These are phyloP conservation scores for Diphasiastrum complanatum DNA, from an alignment of 83 land plant species.

Conservation along the genomic window DNA sequence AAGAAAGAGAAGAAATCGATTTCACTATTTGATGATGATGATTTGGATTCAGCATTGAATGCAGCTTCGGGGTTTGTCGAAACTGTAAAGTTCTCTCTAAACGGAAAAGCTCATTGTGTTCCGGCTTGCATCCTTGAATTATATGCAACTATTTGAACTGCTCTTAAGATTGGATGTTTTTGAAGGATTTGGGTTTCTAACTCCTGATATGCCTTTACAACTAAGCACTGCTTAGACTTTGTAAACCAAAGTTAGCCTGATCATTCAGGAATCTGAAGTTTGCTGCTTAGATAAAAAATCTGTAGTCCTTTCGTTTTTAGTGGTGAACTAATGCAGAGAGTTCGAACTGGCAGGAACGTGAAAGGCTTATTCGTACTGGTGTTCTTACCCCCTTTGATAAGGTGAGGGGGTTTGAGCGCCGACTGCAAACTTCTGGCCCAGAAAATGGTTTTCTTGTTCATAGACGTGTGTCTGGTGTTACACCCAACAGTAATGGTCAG, in stretches of 20 bases:
- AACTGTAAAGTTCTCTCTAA: slow-evolving; percentile 53
- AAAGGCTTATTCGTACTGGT: slow-evolving; percentile 78
- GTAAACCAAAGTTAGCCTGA: no score
- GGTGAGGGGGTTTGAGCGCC: slow-evolving; percentile 88
- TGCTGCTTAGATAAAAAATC: background rate
- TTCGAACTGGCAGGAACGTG: slow-evolving; percentile 59
- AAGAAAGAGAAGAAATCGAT: slow-evolving; percentile 22
- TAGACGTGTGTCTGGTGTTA: slow-evolving; percentile 13
- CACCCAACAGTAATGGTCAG: slow-evolving; percentile 17
- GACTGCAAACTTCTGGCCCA: slow-evolving; percentile 50
- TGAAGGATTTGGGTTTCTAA: no score
- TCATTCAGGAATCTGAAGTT: background rate
- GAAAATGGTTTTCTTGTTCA: no score
- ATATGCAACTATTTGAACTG: background rate
- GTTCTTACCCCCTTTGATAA: slow-evolving; percentile 81
- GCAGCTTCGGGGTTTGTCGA: slow-evolving; percentile 78
- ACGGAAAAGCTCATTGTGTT: background rate
- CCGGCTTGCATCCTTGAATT: background rate
- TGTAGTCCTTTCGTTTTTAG: background rate
- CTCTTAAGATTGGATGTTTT: background rate
- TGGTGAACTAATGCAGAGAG: background rate
- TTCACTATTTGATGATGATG: slow-evolving; percentile 60
- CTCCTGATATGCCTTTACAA: no score
- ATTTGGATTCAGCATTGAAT: slow-evolving; percentile 76
- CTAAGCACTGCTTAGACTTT: no score